phyloP scores from a whole-genome alignment of 148 eudicot genomes.

The Limonium bicolor region DNA sequence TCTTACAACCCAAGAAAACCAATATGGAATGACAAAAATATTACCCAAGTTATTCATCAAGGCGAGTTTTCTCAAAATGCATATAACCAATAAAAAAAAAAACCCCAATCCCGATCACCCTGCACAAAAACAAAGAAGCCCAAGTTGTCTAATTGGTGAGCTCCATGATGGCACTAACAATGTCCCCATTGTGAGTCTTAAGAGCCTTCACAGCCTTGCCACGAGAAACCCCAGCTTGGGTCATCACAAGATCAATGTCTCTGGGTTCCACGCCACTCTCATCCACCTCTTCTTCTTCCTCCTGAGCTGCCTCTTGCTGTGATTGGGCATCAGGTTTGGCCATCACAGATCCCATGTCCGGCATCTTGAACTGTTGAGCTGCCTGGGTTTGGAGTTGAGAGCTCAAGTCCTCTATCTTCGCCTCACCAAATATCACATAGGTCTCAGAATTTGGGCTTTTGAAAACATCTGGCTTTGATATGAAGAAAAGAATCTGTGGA shows the following conservation, averaged over 20 bases:
- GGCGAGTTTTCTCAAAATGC: too few species aligned
- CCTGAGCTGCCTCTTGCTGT: slow-evolving; percentile 15
- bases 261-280: slow-evolving; percentile 48
- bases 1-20: not conserved
- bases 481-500: slow-evolving; percentile 48
- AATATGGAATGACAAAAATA: not conserved
- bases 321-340: slow-evolving; percentile 29
- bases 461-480: slow-evolving; percentile 17
- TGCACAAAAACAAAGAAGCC: not conserved
- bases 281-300: slow-evolving; percentile 57
- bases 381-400: slow-evolving; percentile 69
- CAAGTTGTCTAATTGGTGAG: slow-evolving; percentile 25
- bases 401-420: slow-evolving; percentile 67
- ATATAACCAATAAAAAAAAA: not conserved
- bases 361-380: slow-evolving; percentile 63
- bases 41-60: not conserved
- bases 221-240: slow-evolving; percentile 48
- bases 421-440: slow-evolving; percentile 55
- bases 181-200: slow-evolving; percentile 43
- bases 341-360: slow-evolving; percentile 39
- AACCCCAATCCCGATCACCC: not conserved
- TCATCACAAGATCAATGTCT: slow-evolving; percentile 56
- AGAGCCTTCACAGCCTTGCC: slow-evolving; percentile 62
- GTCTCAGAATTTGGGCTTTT: slow-evolving; percentile 56
- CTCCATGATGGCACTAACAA: slow-evolving; percentile 63